Percentiles rank a stretch among this genome's conserved stretches.
Evolutionary conservation across 2,329 filamentous ascomycete species (phyloP).

Genomic region (Ilyonectria robusta): DNA sequence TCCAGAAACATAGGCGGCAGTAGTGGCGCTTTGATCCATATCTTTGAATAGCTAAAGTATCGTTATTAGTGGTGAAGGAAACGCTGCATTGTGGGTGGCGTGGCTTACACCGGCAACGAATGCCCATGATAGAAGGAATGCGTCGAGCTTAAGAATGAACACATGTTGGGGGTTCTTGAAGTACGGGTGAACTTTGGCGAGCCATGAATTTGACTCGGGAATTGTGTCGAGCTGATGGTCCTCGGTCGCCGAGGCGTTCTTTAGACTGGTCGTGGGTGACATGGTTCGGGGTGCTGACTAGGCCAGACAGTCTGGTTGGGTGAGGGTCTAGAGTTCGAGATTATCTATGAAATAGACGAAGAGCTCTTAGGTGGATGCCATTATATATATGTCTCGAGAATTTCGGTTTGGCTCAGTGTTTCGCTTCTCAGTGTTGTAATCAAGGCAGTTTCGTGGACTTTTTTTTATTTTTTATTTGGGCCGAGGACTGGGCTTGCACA

Average conservation of each 20-base stretch:
- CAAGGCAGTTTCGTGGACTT: not conserved
- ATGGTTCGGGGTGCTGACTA: constrained; percentile 8
- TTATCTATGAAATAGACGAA: not conserved
- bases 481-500: too few relatives aligned
- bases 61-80: not conserved
- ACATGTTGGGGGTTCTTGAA: constrained; percentile 48
- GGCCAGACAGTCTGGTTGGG: not conserved
- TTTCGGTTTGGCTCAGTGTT: not conserved
- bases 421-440: not conserved
- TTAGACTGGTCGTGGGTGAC: constrained; percentile 32
- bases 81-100: too few relatives aligned
- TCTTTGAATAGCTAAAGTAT: constrained; percentile 27
- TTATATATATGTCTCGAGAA: constrained; percentile 10
- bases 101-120: constrained; percentile 33
- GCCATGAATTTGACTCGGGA: constrained; percentile 44
- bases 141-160: constrained; percentile 49
- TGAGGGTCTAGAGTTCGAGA: not conserved
- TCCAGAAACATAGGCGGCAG: constrained; percentile 39
- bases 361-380: not conserved
- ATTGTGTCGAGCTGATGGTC: not conserved
- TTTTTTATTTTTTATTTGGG: not conserved
- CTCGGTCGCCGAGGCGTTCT: not conserved
- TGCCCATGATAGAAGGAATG: constrained; percentile 47
- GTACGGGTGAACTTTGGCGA: constrained; percentile 50
- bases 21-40: constrained; percentile 43